Base-by-base conservation (phyloP, 140 eudicot genomes). In the Oenanthe javanica region DNA sequence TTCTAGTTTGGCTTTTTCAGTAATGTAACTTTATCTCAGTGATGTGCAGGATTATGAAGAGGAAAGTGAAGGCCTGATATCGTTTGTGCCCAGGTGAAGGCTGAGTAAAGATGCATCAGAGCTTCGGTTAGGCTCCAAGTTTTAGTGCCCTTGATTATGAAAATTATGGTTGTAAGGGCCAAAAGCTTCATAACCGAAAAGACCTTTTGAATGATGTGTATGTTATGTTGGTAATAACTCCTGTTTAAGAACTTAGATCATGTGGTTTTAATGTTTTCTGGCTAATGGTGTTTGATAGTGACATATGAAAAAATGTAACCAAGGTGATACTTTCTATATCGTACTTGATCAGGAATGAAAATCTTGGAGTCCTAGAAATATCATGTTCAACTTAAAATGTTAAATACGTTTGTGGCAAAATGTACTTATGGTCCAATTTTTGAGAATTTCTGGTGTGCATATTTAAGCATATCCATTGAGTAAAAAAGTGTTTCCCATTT, bases 31-130 rank as follows among this genome's bases (percentile, higher is more conserved):
- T 3, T 14, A 1, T 27, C 8, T 4, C 6, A n/a, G 1, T 36
- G 25, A 11, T 52, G 40, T 76, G 46, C 79, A 76, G 79, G 79
- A 76, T 40, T 52, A 15, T 76, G 79, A 46, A 52, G 79, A 25
- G 79, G 79, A 76, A 52, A 76, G 27, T 31, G 79, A 76, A 52
- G 69, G 79, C 55, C 66, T 4, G 25, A 76, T 31, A 18, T 51
- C 7, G 67, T 76, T 51, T 63, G 38, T 63, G 13, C 13, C n/a
- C 15, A 45, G 19, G 31, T 72, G 77, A 42, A 43, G 77, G 25
- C 31, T 18, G 11, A 73, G 23, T 73, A 19, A 43, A 73, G 36
- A 18, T 43, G 77, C 9, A 72, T 72, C 50, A 43, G 7, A 45
- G 25, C 46, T 72, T 19, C 16, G 3, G 27, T 72, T 72, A 72